Conservation (phyloP, 1,284 basidiomycete genomes). For the Ceraceosorus bombacis region DNA sequence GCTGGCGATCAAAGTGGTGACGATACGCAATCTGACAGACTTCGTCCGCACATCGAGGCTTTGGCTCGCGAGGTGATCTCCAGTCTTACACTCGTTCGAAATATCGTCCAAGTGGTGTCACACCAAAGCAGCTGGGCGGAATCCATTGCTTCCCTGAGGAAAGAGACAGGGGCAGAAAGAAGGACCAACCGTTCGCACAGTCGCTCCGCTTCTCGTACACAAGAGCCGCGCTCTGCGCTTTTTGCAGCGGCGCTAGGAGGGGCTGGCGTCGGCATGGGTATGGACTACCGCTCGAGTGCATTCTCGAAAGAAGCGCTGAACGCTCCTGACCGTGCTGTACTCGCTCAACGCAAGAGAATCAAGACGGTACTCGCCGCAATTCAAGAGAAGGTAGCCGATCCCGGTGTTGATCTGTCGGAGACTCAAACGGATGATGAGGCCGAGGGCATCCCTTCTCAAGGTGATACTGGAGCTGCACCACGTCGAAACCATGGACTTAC, state of each 20-base stretch:
- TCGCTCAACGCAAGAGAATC: not conserved
- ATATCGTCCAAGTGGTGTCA: not conserved
- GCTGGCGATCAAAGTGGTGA: not conserved
- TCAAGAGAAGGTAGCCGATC: too few species aligned
- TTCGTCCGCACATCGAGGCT: not conserved
- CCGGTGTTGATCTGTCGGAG: too few species aligned
- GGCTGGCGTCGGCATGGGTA: not conserved
- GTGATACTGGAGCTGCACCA: not conserved
- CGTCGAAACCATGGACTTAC: not conserved
- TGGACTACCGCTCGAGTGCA: too few species aligned
- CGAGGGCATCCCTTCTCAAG: not conserved
- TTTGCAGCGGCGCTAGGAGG: not conserved
- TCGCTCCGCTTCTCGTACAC: not conserved
- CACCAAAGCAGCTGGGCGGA: too few species aligned
- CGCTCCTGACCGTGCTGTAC: not conserved
- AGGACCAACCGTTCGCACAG: too few species aligned
- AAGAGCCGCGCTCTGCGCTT: not conserved
- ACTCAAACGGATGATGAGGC: too few species aligned
- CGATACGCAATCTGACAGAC: not conserved
- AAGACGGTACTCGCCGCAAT: not conserved
- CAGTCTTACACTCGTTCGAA: not conserved
- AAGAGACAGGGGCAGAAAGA: too few species aligned
- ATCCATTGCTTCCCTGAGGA: too few species aligned
- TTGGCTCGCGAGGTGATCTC: not conserved
- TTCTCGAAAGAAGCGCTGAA: not conserved